Conservation (phyloP, 2,329 filamentous ascomycete species). For the Pezicula rhizophila region DNA sequence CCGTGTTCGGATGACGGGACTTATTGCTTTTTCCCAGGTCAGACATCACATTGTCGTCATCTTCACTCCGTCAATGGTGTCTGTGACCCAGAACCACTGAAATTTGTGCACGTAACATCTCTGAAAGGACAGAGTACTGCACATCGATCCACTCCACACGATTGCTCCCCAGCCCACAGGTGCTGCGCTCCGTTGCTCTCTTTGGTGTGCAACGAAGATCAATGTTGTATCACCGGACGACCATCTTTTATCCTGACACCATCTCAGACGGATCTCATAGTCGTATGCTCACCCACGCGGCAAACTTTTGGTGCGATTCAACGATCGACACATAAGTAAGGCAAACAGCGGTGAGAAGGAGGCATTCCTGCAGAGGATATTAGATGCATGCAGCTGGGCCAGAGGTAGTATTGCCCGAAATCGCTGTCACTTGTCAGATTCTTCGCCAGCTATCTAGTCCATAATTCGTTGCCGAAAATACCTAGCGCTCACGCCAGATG, state of each 20-base stretch:
- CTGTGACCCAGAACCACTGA: too few relatives aligned
- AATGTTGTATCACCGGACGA: too few relatives aligned
- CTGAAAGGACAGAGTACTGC: too few relatives aligned
- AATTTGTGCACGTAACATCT: too few relatives aligned
- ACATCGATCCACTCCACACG: too few relatives aligned
- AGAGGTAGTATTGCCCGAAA: conserved; percentile 4
- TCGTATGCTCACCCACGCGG: background rate
- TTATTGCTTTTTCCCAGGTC: too few relatives aligned
- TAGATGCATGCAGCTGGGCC: conserved; percentile 4
- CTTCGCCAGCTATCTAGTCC: background rate
- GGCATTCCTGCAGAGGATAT: background rate
- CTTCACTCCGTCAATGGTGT: too few relatives aligned
- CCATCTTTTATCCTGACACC: background rate
- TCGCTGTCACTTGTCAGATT: conserved; percentile 12
- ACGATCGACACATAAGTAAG: conserved; percentile 14
- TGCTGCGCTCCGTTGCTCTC: too few relatives aligned
- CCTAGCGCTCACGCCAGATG: background rate
- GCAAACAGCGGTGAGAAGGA: conserved; percentile 22
- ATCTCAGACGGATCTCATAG: background rate
- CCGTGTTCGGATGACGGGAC: too few relatives aligned
- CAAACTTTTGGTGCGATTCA: conserved; percentile 1
- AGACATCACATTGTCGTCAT: too few relatives aligned
- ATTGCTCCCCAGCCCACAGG: too few relatives aligned
- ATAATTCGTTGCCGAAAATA: background rate
- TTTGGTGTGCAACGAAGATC: too few relatives aligned